A percentile compares a stretch with the other conserved stretches of the same genome.
phyloP scores from a whole-genome alignment of 208 protist species.

The Acanthamoeba pearcei region DNA sequence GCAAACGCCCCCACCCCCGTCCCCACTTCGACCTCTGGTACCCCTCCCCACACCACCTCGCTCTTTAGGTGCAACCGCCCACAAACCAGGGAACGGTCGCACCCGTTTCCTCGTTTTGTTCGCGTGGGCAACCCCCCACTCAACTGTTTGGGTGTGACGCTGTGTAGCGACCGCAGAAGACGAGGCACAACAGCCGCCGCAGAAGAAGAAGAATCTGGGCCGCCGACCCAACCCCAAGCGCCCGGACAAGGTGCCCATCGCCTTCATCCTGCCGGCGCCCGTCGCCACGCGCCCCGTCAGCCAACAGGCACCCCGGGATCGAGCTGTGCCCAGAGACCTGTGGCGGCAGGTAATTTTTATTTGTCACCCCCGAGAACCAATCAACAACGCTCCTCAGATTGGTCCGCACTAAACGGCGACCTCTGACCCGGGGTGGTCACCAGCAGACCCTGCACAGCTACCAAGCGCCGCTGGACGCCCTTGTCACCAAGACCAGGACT shows the following conservation, averaged over 20 bases:
- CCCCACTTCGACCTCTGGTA: too few species aligned
- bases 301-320: background rate
- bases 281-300: background rate
- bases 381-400: background rate
- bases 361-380: background rate
- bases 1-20: too few species aligned
- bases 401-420: background rate
- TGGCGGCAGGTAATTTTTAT: background rate
- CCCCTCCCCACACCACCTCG: too few species aligned
- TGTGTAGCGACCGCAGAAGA: background rate
- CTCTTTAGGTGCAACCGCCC: too few species aligned
- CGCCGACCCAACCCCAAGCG: conserved; percentile 4
- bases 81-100: too few species aligned
- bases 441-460: background rate
- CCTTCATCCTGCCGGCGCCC: background rate
- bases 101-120: too few species aligned
- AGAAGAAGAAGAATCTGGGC: background rate
- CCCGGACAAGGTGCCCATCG: background rate
- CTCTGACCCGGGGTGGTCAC: too few species aligned
- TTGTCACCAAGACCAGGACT: background rate
- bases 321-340: background rate
- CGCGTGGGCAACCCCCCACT: too few species aligned
- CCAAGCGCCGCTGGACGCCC: background rate
- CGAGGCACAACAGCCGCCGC: background rate
- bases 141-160: too few species aligned